These are phyloP conservation scores for Spathaspora sp. DNA, from an alignment of 1,139 yeast genomes.

Conservation along the genomic window DNA sequence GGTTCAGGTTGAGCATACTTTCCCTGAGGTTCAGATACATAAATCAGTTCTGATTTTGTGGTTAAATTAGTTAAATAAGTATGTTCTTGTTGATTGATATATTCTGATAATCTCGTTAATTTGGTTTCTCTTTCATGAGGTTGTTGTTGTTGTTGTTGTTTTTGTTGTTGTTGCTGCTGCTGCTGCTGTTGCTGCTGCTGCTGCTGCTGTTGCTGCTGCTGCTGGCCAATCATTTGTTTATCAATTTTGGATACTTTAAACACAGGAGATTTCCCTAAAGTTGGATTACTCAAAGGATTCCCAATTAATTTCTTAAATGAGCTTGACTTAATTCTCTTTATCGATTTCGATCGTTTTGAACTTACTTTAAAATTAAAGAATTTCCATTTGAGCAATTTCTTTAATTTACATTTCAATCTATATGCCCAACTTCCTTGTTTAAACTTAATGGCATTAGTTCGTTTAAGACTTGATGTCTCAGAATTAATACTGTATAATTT, in stretches of 20 bases:
- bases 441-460: conserved; percentile 36
- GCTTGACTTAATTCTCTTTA: conserved; percentile 12
- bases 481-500: conserved; percentile 14
- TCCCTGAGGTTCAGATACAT: neutral
- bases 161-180: neutral
- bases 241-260: conserved; percentile 20
- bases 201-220: neutral
- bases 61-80: conserved; percentile 2
- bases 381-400: conserved; percentile 24
- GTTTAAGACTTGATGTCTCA: conserved; percentile 19
- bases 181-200: neutral
- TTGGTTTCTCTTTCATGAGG: conserved; percentile 18
- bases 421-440: conserved; percentile 34
- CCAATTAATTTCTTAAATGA: conserved; percentile 17
- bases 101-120: conserved; percentile 24
- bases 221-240: conserved; percentile 17
- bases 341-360: conserved; percentile 25
- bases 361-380: conserved; percentile 29
- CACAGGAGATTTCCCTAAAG: conserved; percentile 21
- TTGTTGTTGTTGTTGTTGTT: conserved; percentile 8
- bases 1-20: neutral
- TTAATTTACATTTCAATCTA: conserved; percentile 28
- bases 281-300: conserved; percentile 22
- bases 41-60: conserved; percentile 4
- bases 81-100: conserved; percentile 30